These are phyloP conservation scores for Strobilomyces dryophilus DNA, from an alignment of 768 basidiomycete genomes.

Conservation along the genomic window DNA sequence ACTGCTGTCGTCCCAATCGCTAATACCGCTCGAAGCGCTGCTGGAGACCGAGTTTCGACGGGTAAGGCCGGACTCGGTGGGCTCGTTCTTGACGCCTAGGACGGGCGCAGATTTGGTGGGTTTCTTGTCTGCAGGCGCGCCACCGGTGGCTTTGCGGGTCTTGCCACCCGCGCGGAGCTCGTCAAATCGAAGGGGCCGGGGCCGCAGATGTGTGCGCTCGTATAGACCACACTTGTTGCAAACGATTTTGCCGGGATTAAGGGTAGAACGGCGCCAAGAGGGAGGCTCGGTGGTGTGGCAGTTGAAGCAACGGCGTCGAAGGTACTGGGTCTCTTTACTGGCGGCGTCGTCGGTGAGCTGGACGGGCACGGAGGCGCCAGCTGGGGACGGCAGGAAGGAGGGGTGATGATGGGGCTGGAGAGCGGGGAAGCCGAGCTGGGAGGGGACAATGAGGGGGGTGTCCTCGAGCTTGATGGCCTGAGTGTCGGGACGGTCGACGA, in stretches of 20 bases:
- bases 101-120: slow-evolving; percentile 31
- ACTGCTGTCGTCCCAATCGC: slow-evolving; percentile 85
- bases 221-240: slow-evolving; percentile 94
- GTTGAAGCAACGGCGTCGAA: slow-evolving; percentile 84
- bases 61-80: slow-evolving; percentile 45
- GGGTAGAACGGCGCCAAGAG: slow-evolving; percentile 81
- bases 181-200: slow-evolving; percentile 81
- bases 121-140: slow-evolving; percentile 30
- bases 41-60: slow-evolving; percentile 64
- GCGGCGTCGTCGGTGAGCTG: slow-evolving; percentile 91
- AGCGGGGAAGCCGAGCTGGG: slow-evolving; percentile 41
- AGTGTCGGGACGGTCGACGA: slow-evolving; percentile 28
- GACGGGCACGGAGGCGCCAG: slow-evolving; percentile 49
- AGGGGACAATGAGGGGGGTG: slow-evolving; percentile 53
- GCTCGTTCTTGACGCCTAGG: slow-evolving; percentile 62
- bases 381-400: slow-evolving; percentile 39
- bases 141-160: slow-evolving; percentile 48
- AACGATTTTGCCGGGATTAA: slow-evolving; percentile 89
- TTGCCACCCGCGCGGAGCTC: slow-evolving; percentile 86
- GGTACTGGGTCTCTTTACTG: slow-evolving; percentile 87
- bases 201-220: slow-evolving; percentile 82
- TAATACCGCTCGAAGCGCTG: slow-evolving; percentile 45
- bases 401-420: slow-evolving; percentile 34
- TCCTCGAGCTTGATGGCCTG: slow-evolving; percentile 66
- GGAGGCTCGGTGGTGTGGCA: slow-evolving; percentile 91